These are phyloP conservation scores for Plasmopara viticola DNA, from an alignment of 352 stramenopile species.

Conservation along the genomic window DNA sequence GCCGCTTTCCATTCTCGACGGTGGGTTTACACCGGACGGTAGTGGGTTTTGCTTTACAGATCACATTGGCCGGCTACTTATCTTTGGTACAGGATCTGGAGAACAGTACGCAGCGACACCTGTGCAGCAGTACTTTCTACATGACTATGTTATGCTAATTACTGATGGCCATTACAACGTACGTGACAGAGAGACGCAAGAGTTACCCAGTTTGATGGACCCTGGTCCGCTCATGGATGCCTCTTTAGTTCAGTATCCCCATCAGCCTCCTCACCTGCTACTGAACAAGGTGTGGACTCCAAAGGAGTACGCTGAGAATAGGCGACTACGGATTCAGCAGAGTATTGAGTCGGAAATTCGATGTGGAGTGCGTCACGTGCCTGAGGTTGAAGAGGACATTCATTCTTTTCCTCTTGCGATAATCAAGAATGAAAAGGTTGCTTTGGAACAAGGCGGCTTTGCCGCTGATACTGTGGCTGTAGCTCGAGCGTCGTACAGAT, in stretches of 20 bases:
- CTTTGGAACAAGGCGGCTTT: constrained; percentile 5
- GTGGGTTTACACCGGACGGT: constrained; percentile 58
- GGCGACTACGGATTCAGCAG: constrained; percentile 55
- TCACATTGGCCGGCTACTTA: constrained; percentile 64
- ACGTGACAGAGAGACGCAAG: constrained; percentile 80
- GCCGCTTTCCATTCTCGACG: constrained; percentile 66
- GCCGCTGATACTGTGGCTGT: constrained; percentile 20
- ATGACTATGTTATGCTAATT: constrained; percentile 85
- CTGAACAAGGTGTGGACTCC: constrained; percentile 26
- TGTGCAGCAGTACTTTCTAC: constrained; percentile 86
- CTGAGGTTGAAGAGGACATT: constrained; percentile 39
- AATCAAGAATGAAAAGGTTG: constrained; percentile 10
- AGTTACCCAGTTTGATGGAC: constrained; percentile 81
- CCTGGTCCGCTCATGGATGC: constrained; percentile 71
- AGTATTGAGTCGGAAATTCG: constrained; percentile 58
- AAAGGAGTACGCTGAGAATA: constrained; percentile 57
- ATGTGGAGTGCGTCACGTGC: constrained; percentile 46
- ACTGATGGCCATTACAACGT: constrained; percentile 87
- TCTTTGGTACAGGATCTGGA: constrained; percentile 74
- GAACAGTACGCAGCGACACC: constrained; percentile 52
- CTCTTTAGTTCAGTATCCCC: constrained; percentile 59
- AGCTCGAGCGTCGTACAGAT: constrained; percentile 47
- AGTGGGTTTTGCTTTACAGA: constrained; percentile 78
- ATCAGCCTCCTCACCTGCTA: constrained; percentile 66
- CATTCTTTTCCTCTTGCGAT: constrained; percentile 49